Conservation (phyloP, 768 basidiomycete genomes). For the Lentinula aciculospora region DNA sequence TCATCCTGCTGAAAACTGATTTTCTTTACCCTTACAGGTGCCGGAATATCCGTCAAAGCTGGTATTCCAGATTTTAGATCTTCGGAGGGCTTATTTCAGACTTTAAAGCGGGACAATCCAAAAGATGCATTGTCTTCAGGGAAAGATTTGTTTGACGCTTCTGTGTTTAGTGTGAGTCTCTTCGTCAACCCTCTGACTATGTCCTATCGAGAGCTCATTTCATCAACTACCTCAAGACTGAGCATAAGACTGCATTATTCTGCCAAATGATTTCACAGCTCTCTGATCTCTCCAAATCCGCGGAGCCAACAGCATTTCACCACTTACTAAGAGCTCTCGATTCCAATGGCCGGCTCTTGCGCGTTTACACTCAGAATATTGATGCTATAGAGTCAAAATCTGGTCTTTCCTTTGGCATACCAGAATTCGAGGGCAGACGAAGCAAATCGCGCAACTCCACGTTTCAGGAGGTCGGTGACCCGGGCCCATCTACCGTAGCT, state of each 20-base stretch:
- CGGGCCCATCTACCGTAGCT: constrained; percentile 14
- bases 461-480: constrained; percentile 7
- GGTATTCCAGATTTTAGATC: constrained; percentile 92
- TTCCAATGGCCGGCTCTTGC: constrained; percentile 66
- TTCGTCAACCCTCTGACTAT: background rate
- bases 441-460: constrained; percentile 32
- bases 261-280: constrained; percentile 88
- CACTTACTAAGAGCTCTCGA: constrained; percentile 68
- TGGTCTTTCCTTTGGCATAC: constrained; percentile 85
- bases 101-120: constrained; percentile 73
- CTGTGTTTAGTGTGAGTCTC: constrained; percentile 72
- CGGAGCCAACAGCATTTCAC: constrained; percentile 81
- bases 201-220: background rate
- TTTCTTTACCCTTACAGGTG: constrained; percentile 42
- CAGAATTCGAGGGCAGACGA: constrained; percentile 57
- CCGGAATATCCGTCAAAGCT: constrained; percentile 82
- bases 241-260: constrained; percentile 69
- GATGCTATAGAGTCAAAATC: constrained; percentile 83
- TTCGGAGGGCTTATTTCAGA: constrained; percentile 71
- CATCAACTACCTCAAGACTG: constrained; percentile 43
- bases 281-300: constrained; percentile 64
- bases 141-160: constrained; percentile 88
- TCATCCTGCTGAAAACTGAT: constrained; percentile 2
- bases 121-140: constrained; percentile 66
- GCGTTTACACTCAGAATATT: constrained; percentile 94